A percentile compares a stretch with the other conserved stretches of the same genome.
phyloP scores from a whole-genome alignment of 306 rosid species.

The Cicer arietinum region DNA sequence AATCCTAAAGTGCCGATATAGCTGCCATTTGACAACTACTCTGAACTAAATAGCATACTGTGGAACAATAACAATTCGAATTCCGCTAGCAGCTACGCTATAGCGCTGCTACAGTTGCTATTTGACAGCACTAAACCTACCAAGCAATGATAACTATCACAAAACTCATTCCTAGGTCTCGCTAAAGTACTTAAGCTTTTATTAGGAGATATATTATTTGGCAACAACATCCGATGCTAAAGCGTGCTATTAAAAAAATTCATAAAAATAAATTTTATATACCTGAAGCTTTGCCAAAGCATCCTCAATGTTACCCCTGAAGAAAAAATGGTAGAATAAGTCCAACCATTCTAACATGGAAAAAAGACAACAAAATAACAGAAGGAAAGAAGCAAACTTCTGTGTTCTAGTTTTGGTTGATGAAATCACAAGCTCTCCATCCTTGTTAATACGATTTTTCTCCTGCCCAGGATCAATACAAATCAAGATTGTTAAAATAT shows the following conservation, averaged over 20 bases:
- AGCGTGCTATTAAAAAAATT: background rate
- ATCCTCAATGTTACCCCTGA: constrained; percentile 60
- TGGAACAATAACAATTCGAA: too few relatives aligned
- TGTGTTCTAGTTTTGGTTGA: constrained; percentile 95
- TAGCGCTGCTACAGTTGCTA: too few relatives aligned
- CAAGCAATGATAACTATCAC: constrained; percentile 10
- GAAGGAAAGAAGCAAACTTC: constrained; percentile 63
- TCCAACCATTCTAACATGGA: constrained; percentile 39
- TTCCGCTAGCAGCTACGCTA: too few relatives aligned
- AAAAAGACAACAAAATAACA: constrained; percentile 25
- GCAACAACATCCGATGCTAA: constrained; percentile 18
- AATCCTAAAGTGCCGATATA: too few relatives aligned
- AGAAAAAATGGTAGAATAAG: constrained; percentile 37
- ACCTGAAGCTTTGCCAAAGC: constrained; percentile 60
- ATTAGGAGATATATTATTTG: constrained; percentile 5
- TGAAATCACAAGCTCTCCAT: constrained; percentile 95
- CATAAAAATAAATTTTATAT: constrained; percentile 1
- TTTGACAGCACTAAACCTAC: background rate
- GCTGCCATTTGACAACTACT: too few relatives aligned
- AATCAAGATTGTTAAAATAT: constrained; percentile 31
- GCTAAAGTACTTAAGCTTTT: background rate
- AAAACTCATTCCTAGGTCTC: constrained; percentile 10
- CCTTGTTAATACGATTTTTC: constrained; percentile 91
- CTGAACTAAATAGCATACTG: too few relatives aligned
- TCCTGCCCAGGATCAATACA: constrained; percentile 64